Evolutionary conservation across 2,329 filamentous ascomycete species (phyloP).

Genomic region (Pestalotiopsis fici): DNA sequence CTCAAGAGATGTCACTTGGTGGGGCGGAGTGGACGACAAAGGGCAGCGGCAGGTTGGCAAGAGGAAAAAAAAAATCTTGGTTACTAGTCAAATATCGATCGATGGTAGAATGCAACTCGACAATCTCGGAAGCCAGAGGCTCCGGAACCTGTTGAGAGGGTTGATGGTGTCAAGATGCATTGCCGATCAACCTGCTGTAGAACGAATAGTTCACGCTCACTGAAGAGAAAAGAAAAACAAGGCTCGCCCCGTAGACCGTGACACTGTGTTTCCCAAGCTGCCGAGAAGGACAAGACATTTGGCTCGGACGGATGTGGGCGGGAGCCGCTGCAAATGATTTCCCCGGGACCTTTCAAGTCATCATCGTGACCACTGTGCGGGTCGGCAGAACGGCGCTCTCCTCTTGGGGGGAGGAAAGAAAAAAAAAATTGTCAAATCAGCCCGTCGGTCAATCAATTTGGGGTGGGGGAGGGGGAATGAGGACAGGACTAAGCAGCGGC

Average conservation of each 20-base stretch:
- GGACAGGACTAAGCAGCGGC: not conserved
- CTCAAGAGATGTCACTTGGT: not conserved
- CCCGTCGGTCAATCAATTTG: not conserved
- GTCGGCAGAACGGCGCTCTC: not conserved
- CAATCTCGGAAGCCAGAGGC: constrained; percentile 3
- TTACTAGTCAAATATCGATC: not conserved
- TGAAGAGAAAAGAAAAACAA: not conserved
- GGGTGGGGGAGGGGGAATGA: not conserved
- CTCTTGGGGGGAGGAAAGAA: not conserved
- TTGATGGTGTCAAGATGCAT: not conserved
- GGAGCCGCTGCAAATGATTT: not conserved
- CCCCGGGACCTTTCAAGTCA: not conserved
- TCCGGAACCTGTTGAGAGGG: not conserved
- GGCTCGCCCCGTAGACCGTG: not conserved
- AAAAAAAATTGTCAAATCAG: not conserved
- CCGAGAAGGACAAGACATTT: not conserved
- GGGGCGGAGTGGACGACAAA: not conserved
- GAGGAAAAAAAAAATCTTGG: not conserved
- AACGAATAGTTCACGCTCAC: not conserved
- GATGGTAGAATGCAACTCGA: constrained; percentile 5
- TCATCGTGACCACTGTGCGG: not conserved
- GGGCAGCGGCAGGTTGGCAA: not conserved
- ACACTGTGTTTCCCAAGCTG: not conserved
- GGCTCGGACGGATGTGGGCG: not conserved
- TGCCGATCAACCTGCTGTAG: not conserved